These are phyloP conservation scores for Thielaviopsis musarum DNA, from an alignment of 2,329 filamentous ascomycete genomes.

Conservation along the genomic window DNA sequence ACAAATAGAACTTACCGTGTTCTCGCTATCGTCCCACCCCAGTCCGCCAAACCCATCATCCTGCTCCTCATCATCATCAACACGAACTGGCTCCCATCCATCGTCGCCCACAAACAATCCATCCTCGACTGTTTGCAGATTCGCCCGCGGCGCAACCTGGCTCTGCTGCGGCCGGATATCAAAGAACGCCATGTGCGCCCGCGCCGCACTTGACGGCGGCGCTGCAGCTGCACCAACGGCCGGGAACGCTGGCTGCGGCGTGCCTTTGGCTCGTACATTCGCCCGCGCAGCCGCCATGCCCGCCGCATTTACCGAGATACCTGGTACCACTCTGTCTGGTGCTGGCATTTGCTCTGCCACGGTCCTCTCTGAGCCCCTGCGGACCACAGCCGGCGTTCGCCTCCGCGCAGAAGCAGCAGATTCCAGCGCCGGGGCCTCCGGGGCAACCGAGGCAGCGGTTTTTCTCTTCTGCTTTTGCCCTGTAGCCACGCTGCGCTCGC, in stretches of 20 bases:
- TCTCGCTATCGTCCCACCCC: constrained; percentile 56
- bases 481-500: constrained; percentile 35
- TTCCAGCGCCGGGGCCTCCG: constrained; percentile 15
- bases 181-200: constrained; percentile 18
- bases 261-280: not conserved
- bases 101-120: constrained; percentile 62
- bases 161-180: constrained; percentile 30
- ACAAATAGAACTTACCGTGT: constrained; percentile 31
- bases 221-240: not conserved
- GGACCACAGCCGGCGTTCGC: not conserved
- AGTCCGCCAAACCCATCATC: constrained; percentile 50
- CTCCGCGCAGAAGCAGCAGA: constrained; percentile 14
- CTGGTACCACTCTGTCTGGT: too few species aligned
- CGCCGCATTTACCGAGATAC: not conserved
- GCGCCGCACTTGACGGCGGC: not conserved
- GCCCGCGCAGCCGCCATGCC: not conserved
- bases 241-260: not conserved
- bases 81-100: constrained; percentile 51
- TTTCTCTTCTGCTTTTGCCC: constrained; percentile 29
- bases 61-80: constrained; percentile 36
- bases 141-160: constrained; percentile 36
- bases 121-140: constrained; percentile 40
- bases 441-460: not conserved
- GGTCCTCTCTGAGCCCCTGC: not conserved
- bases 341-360: not conserved